Evolutionary conservation across 78 protist genomes (phyloP).

Genomic region (Emiliania huxleyi): DNA sequence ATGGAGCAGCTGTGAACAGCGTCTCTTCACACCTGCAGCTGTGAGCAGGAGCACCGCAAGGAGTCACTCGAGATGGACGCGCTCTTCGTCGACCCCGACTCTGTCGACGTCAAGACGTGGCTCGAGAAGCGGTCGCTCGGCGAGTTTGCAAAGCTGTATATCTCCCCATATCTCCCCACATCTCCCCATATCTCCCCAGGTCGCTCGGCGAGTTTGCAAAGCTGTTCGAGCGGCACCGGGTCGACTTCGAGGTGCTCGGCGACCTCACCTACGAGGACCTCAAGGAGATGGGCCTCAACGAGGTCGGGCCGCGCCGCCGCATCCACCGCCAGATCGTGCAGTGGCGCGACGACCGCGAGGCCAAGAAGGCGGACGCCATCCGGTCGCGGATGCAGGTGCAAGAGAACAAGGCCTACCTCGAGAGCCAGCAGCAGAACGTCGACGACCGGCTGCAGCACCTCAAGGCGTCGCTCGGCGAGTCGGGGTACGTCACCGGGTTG

Average conservation of each 20-base stretch:
- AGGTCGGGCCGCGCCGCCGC: neutral
- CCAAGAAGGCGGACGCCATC: constrained; percentile 5
- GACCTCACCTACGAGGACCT: neutral
- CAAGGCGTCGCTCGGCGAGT: neutral
- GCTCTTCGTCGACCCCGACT: neutral
- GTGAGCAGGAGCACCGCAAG: neutral
- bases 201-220: neutral
- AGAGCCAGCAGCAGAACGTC: neutral
- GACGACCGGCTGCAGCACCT: neutral
- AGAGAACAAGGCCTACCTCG: neutral
- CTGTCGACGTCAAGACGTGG: neutral
- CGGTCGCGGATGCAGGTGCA: neutral
- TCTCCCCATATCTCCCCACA: no score
- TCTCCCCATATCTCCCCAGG: no score
- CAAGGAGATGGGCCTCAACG: neutral
- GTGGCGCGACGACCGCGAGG: neutral
- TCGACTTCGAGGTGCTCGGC: constrained; percentile 18
- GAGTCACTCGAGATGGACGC: neutral
- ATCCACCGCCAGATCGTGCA: neutral
- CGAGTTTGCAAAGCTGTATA: neutral
- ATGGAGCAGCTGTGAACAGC: no score
- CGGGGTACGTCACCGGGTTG: no score
- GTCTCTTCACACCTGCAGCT: no score
- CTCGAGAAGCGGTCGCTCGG: neutral
- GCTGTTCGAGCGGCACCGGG: neutral